Percentiles rank a stretch among this genome's conserved stretches.
phyloP scores from a whole-genome alignment of 805 yeast species.

The Cyberlindnera euphorbiae region DNA sequence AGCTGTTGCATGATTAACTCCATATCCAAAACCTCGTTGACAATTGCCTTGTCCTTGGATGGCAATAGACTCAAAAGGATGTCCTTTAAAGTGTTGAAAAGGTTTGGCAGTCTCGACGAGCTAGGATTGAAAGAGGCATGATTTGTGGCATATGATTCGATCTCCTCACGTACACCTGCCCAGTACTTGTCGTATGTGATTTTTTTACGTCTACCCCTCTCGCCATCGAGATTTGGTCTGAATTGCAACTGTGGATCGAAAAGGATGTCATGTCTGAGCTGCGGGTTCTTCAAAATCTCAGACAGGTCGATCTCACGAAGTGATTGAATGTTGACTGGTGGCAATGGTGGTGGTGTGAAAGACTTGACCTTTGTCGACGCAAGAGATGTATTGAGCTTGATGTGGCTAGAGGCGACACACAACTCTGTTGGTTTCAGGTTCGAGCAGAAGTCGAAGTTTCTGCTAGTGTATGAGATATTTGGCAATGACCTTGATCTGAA shows the following conservation, averaged over 20 bases:
- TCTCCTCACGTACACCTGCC: constrained; percentile 70
- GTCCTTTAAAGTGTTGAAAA: constrained; percentile 75
- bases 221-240: constrained; percentile 88
- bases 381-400: constrained; percentile 8
- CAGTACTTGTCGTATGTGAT: constrained; percentile 77
- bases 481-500: constrained; percentile 27
- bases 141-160: constrained; percentile 36
- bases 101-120: constrained; percentile 44
- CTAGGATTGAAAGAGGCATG: constrained; percentile 22
- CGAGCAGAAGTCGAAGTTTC: constrained; percentile 16
- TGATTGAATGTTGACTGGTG: constrained; percentile 80
- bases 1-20: constrained; percentile 75
- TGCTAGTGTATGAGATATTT: constrained; percentile 18
- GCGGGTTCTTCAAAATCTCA: constrained; percentile 88
- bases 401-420: not conserved
- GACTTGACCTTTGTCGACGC: constrained; percentile 11
- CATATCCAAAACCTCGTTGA: constrained; percentile 70
- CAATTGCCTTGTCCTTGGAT: constrained; percentile 60
- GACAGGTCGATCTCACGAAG: constrained; percentile 82
- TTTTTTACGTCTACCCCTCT: constrained; percentile 77
- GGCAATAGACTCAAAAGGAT: constrained; percentile 75
- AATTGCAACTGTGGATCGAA: constrained; percentile 91
- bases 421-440: constrained; percentile 7
- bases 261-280: constrained; percentile 84
- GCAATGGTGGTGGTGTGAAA: constrained; percentile 44